phyloP scores from a whole-genome alignment of 441 rosid species.

The California macrophylla region DNA sequence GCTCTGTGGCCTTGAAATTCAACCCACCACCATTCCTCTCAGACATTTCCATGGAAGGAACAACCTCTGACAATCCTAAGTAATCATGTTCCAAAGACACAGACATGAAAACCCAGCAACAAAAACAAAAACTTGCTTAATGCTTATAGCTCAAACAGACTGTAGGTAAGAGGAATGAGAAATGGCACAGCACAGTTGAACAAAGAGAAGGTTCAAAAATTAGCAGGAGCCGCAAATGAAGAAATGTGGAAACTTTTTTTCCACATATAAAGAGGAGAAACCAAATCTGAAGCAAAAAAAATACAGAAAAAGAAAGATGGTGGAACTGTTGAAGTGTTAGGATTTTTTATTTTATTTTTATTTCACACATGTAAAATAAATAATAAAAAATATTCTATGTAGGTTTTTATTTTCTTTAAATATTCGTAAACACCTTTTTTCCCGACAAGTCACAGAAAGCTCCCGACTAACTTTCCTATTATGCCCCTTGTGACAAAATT shows the following conservation, averaged over 20 bases:
- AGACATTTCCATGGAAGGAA: slow-evolving; percentile 41
- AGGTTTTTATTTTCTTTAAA: background rate
- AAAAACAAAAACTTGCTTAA: slow-evolving; percentile 1
- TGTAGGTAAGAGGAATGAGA: background rate
- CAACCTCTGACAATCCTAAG: slow-evolving; percentile 44
- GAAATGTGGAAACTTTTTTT: background rate
- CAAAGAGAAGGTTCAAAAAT: background rate
- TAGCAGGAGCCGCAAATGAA: background rate
- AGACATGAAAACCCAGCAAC: slow-evolving; percentile 28
- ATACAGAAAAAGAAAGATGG: background rate
- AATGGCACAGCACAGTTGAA: background rate
- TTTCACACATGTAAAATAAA: background rate
- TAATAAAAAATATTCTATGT: background rate
- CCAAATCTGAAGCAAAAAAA: background rate
- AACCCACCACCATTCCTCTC: slow-evolving; percentile 26
- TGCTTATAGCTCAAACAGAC: background rate
- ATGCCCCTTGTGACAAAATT: no score
- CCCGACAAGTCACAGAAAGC: slow-evolving; percentile 37
- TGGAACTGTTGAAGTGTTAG: background rate
- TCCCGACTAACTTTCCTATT: slow-evolving; percentile 25
- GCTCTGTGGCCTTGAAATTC: slow-evolving; percentile 58
- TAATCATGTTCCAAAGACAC: slow-evolving; percentile 43
- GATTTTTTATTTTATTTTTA: background rate
- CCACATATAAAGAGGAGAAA: background rate
- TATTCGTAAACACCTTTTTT: slow-evolving; percentile 23